Evolutionary conservation across 139 green algal species (phyloP).

Genomic region (Nannochloris sp.): DNA sequence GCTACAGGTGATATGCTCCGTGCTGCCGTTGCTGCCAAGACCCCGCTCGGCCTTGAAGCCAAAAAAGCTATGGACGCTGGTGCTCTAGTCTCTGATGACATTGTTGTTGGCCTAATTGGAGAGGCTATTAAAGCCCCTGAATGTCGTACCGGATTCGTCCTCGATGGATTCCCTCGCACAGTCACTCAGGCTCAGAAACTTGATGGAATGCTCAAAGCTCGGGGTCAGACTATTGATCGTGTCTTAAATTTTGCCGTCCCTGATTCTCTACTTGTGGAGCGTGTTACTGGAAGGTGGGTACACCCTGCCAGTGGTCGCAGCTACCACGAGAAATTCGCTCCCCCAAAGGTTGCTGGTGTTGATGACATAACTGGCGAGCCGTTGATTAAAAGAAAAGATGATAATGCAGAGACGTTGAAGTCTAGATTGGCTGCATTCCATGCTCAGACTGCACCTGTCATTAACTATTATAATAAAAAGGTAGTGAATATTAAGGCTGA

Average conservation of each 20-base stretch:
- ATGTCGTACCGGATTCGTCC: constrained; percentile 91
- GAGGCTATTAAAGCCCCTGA: constrained; percentile 81
- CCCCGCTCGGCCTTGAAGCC: constrained; percentile 72
- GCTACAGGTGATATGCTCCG: constrained; percentile 94
- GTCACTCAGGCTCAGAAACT: constrained; percentile 78
- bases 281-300: constrained; percentile 83
- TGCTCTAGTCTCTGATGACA: constrained; percentile 90
- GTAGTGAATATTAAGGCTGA: constrained; percentile 58
- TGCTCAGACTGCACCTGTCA: constrained; percentile 78
- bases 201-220: constrained; percentile 84
- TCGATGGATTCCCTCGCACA: constrained; percentile 94
- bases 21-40: constrained; percentile 76
- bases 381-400: constrained; percentile 93
- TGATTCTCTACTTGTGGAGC: constrained; percentile 82
- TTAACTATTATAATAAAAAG: constrained; percentile 57
- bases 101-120: constrained; percentile 94
- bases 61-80: constrained; percentile 96
- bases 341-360: constrained; percentile 65
- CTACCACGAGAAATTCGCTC: constrained; percentile 95
- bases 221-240: constrained; percentile 72
- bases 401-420: constrained; percentile 96
- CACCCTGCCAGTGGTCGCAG: constrained; percentile 84
- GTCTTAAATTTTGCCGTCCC: constrained; percentile 94
- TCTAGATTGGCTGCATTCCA: constrained; percentile 84
- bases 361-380: constrained; percentile 89